Percentiles rank a stretch among this genome's conserved stretches.
Evolutionary conservation across 2,329 filamentous ascomycete genomes (phyloP).

Genomic region (Alternaria dauci): DNA sequence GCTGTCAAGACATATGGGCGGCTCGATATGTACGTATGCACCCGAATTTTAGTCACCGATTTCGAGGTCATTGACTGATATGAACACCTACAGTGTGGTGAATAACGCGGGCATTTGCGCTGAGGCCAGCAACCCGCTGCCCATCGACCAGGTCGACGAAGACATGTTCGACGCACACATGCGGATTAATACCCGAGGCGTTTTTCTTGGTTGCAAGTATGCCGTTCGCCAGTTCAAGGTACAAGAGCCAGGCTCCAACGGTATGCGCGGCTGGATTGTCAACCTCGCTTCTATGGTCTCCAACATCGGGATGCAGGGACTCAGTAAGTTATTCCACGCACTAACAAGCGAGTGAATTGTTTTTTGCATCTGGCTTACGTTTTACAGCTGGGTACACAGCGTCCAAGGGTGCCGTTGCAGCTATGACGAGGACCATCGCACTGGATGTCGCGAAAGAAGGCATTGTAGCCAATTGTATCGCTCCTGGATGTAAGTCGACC

Average conservation of each 20-base stretch:
- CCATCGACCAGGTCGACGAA: constrained; percentile 17
- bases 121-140: background rate
- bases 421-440: constrained; percentile 58
- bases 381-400: constrained; percentile 54
- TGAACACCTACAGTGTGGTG: background rate
- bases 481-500: constrained; percentile 6
- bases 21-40: too few species aligned
- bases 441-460: constrained; percentile 54
- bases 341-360: background rate
- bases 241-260: constrained; percentile 41
- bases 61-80: background rate
- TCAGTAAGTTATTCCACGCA: constrained; percentile 38
- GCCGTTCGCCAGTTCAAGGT: constrained; percentile 49
- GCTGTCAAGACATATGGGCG: too few species aligned
- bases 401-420: constrained; percentile 58
- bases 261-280: constrained; percentile 51
- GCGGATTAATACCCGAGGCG: constrained; percentile 49
- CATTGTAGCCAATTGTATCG: constrained; percentile 43
- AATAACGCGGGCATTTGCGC: constrained; percentile 3
- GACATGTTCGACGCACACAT: constrained; percentile 49
- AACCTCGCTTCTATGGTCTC: constrained; percentile 48
- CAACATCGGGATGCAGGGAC: constrained; percentile 35
- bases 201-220: constrained; percentile 54
- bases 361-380: background rate
- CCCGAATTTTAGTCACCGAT: background rate